Conservation (phyloP, 202 grass and related monocot genomes). For the Panicum virgatum region DNA sequence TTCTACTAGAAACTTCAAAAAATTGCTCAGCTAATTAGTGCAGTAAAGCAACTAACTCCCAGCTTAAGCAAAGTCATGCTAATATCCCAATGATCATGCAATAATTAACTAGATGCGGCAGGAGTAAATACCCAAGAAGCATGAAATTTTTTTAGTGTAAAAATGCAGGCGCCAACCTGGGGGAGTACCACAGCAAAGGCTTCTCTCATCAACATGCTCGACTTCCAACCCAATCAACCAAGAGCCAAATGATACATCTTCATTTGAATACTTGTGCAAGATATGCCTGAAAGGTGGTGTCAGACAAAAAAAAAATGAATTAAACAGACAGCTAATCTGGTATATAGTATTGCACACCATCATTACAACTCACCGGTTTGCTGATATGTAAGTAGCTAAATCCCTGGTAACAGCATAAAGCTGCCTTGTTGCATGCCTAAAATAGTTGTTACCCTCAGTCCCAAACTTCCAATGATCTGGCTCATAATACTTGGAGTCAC, state of each 20-base stretch:
- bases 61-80: too few relatives aligned
- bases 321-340: not conserved
- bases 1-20: constrained; percentile 31
- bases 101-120: constrained; percentile 4
- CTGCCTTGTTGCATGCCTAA: constrained; percentile 65
- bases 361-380: constrained; percentile 51
- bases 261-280: constrained; percentile 68
- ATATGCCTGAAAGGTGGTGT: constrained; percentile 50
- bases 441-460: constrained; percentile 60
- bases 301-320: not conserved
- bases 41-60: too few relatives aligned
- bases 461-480: constrained; percentile 72
- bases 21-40: not conserved
- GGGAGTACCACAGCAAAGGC: constrained; percentile 68
- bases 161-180: constrained; percentile 47
- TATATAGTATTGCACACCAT: constrained; percentile 15
- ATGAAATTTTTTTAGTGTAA: not conserved
- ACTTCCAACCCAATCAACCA: constrained; percentile 71
- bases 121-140: constrained; percentile 3
- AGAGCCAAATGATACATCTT: constrained; percentile 67
- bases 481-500: constrained; percentile 63
- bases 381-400: constrained; percentile 64
- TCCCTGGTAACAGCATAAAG: constrained; percentile 68
- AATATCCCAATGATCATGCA: constrained; percentile 8
- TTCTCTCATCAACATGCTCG: constrained; percentile 70